phyloP scores from a whole-genome alignment of 2,329 filamentous ascomycete genomes.

The Neobulgaria alba region DNA sequence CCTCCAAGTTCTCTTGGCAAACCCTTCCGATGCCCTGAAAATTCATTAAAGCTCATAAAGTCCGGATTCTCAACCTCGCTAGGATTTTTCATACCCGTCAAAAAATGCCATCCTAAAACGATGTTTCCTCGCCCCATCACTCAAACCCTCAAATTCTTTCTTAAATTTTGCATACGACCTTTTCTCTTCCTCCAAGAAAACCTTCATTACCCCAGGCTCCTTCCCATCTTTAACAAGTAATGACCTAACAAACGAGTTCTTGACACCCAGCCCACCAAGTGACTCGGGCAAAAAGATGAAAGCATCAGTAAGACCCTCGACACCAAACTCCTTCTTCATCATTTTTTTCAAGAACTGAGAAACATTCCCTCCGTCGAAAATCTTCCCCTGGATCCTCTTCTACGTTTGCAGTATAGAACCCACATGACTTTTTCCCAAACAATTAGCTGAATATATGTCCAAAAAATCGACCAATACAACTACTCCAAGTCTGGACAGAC shows the following conservation, averaged over 20 bases:
- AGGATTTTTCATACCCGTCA: constrained; percentile 4
- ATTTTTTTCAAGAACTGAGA: constrained; percentile 39
- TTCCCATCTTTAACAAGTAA: constrained; percentile 29
- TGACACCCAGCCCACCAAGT: constrained; percentile 33
- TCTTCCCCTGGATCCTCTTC: constrained; percentile 39
- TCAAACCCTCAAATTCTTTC: constrained; percentile 22
- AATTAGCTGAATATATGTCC: constrained; percentile 47
- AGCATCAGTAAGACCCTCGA: constrained; percentile 31
- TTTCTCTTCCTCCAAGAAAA: constrained; percentile 28
- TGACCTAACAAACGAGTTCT: constrained; percentile 34
- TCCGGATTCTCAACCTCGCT: background rate
- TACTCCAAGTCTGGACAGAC: constrained; percentile 55
- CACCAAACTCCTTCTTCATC: constrained; percentile 41
- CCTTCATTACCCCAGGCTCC: constrained; percentile 25
- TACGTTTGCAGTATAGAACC: constrained; percentile 45
- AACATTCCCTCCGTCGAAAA: constrained; percentile 39
- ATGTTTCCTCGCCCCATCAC: constrained; percentile 8
- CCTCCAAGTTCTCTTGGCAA: background rate
- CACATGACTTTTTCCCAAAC: constrained; percentile 46
- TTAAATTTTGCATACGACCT: constrained; percentile 29
- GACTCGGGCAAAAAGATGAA: constrained; percentile 34
- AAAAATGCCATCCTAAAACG: constrained; percentile 7
- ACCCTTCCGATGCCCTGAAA: background rate
- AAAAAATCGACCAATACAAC: constrained; percentile 48
- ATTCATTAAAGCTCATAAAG: background rate